Base-by-base conservation (phyloP, 2,329 filamentous ascomycete species). In the Hymenotorrendiella dingleyae region DNA sequence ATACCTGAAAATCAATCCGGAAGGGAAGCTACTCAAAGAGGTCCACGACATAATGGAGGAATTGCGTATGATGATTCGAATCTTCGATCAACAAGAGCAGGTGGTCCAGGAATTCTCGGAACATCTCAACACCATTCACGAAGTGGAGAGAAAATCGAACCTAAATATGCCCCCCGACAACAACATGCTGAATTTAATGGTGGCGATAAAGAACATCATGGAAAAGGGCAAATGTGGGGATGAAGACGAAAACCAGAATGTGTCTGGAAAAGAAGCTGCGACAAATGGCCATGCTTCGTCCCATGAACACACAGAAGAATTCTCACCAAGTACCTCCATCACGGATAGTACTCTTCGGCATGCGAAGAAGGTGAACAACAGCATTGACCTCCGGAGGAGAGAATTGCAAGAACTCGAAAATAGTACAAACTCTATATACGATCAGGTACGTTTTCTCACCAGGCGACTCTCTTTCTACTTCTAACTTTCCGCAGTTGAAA, bases 31-130 rank as follows among this genome's bases (percentile, higher is more conserved):
- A 0, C 62, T 69, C 24, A 49, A 55, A 0, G 68, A 72, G 36
- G 62, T 68, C 12, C 65, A 69, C 22, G 68, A 71, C 22, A 67
- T 72, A n/a, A 48, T 66, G 1, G 68, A 72, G 4, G 69, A 73
- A 44, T 56, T 72, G 0, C 62, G 64, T 2, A 71, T 72, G 24
- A 70, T 72, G 64, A 46, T 65, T 0, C 52, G 59, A 2, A 58
- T 71, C 6, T 56, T 55, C 8, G 52, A 49, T 4, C 55, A 60
- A n/a, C 68, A 55, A 22, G 14, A 39, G 4, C 36, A 46, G 9
- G 43, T 52, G 4, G 11, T 29, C 6, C 17, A 36, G 8, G 21
- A 21, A 1, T 42, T 36, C 19, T 14, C 11, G 1, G 16, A 21
- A 16, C 20, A 30, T 21, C 40, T 42, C 12, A 32, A 16, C 10